These are phyloP conservation scores for Cercospora sp. DNA, from an alignment of 2,329 filamentous ascomycete species.

Conservation along the genomic window DNA sequence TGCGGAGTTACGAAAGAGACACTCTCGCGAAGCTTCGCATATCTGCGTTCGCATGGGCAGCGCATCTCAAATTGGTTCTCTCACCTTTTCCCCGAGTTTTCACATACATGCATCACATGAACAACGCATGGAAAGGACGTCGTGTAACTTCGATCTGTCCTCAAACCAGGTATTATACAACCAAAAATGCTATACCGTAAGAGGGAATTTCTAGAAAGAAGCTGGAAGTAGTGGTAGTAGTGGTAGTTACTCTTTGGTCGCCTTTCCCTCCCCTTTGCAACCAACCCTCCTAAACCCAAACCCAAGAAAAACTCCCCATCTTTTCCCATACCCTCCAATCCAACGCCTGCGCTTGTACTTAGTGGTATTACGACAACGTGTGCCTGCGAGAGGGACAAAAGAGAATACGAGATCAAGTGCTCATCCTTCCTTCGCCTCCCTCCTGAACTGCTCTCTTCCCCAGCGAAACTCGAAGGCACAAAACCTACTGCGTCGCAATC, in stretches of 20 bases:
- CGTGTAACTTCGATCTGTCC: not conserved
- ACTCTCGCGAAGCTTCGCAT: too few species aligned
- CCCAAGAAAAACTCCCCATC: not conserved
- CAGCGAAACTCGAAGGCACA: not conserved
- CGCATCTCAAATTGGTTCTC: not conserved
- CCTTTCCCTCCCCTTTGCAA: not conserved
- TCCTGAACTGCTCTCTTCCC: not conserved
- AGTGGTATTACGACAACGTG: not conserved
- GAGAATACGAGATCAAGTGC: not conserved
- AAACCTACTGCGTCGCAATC: conserved; percentile 8
- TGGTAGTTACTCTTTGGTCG: not conserved
- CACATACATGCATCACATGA: too few species aligned
- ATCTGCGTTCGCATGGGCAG: too few species aligned
- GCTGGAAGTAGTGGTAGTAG: not conserved
- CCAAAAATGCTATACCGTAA: not conserved
- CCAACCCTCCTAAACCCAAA: not conserved
- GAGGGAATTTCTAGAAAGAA: not conserved
- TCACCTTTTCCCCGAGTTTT: not conserved
- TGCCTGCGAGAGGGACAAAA: not conserved
- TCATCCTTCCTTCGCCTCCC: not conserved
- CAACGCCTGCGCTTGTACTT: not conserved
- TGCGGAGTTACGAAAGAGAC: not conserved
- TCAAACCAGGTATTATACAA: not conserved
- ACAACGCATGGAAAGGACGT: not conserved
- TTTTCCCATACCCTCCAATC: not conserved